Evolutionary conservation across 352 stramenopile genomes (phyloP), one percentile per base, ranked within the genome.

Genomic region (Pythium pyrilobum): DNA sequence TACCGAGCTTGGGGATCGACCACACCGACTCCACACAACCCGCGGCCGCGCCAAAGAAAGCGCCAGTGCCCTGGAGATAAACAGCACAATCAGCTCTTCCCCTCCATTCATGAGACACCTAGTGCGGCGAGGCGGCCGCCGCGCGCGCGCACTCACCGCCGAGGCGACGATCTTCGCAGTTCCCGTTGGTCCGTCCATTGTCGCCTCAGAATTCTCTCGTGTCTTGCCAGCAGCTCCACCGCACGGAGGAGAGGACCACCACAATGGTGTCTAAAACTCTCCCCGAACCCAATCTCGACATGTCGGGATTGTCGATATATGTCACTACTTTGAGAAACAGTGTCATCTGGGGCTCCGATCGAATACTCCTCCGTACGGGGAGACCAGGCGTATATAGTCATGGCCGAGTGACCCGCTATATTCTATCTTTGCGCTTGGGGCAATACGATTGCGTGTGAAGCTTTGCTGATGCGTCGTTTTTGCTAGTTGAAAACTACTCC

Each of bases 401-500:
- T 31, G 6, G 6, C n/a, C 1, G 5, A 11, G 15, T 0, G 0
- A 13, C 31, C 25, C 20, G 12, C 12, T 1, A 12, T 12, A 0
- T 8, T 0, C 4, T 47, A 92, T 95, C 85, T 95, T 95, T 95
- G 85, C 82, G 85, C 85, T 93, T 95, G 85, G 85, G 85, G 85
- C 85, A 95, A 95, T 84, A 95, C 85, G 85, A 92, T 86, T 85
- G 85, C 80, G 81, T 85, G 82, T 95, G 85, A 95, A 93, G 85
- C 82, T 93, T 59, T 92, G 85, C 85, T 93, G 85, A 95, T 92
- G 81, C 82, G 84, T 95, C 85, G 85, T 95, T 83, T 92, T 95
- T 95, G 85, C 85, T 95, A 95, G 82, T 95, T 95, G 85, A 92
- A 95, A 95, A 95, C 85, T 95, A 95, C 80, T 95, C 85, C 85